Percentiles rank a stretch among this genome's conserved stretches.
phyloP scores from a whole-genome alignment of 495 filamentous ascomycete species.

The Neurospora sp. region DNA sequence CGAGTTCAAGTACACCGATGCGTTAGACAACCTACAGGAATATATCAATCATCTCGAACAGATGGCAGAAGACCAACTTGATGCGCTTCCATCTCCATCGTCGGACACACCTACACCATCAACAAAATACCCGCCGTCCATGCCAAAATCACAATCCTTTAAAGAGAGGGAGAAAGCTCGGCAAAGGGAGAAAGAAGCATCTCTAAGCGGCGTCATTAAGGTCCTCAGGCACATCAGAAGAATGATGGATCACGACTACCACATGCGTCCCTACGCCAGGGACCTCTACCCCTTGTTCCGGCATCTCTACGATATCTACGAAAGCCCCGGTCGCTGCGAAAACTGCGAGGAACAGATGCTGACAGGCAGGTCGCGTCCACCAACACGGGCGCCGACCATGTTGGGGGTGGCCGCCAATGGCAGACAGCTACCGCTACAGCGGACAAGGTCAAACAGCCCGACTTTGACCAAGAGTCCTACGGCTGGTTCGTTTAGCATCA shows the following conservation, averaged over 20 bases:
- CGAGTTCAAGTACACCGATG: conserved; percentile 20
- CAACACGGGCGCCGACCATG: not conserved
- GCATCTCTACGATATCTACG: conserved; percentile 16
- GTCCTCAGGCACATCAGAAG: conserved; percentile 12
- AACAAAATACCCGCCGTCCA: not conserved
- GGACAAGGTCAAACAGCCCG: not conserved
- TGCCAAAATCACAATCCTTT: not conserved
- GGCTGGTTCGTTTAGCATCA: not conserved
- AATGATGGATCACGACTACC: conserved; percentile 19
- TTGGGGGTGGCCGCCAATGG: not conserved
- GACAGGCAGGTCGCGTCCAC: conserved; percentile 6
- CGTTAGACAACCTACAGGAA: conserved; percentile 10
- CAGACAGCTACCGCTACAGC: not conserved
- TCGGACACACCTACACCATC: not conserved
- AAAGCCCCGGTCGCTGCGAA: conserved; percentile 12
- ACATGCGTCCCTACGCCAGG: conserved; percentile 14
- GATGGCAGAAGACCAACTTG: conserved; percentile 8
- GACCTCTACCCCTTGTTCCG: conserved; percentile 22
- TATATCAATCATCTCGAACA: conserved; percentile 10
- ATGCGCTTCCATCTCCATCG: not conserved
- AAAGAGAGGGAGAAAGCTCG: not conserved
- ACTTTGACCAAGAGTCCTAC: not conserved
- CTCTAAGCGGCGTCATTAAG: conserved; percentile 13
- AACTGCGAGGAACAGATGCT: conserved; percentile 20
- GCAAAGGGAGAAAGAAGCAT: not conserved